Evolutionary conservation across 2,329 filamentous ascomycete genomes (phyloP).

Genomic region (Hirsutella rhossiliensis): DNA sequence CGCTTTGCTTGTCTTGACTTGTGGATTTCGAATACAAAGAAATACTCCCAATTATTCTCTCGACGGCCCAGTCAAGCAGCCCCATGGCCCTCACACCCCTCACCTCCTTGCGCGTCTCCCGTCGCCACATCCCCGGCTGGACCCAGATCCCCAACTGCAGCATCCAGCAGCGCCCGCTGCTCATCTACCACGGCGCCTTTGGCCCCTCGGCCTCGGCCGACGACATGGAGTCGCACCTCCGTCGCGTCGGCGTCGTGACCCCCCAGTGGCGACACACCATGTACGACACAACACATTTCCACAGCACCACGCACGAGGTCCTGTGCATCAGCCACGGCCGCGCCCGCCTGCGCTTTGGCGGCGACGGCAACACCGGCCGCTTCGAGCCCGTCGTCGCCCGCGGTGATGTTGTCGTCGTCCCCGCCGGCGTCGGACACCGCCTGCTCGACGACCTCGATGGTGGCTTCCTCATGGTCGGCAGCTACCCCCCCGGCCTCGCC

Average conservation of each 20-base stretch:
- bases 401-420: slow-evolving; percentile 54
- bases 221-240: slow-evolving; percentile 44
- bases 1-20: too few relatives aligned
- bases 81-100: slow-evolving; percentile 13
- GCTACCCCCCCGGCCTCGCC: slow-evolving; percentile 42
- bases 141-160: slow-evolving; percentile 50
- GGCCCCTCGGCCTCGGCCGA: slow-evolving; percentile 27
- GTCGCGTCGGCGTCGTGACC: slow-evolving; percentile 36
- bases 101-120: slow-evolving; percentile 40
- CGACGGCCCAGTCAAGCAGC: not conserved
- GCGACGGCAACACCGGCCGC: slow-evolving; percentile 26
- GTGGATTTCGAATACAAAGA: too few relatives aligned
- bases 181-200: slow-evolving; percentile 55
- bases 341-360: slow-evolving; percentile 54
- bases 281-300: slow-evolving; percentile 55
- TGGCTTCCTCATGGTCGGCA: slow-evolving; percentile 55
- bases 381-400: slow-evolving; percentile 42
- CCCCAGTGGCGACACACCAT: slow-evolving; percentile 61
- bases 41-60: too few relatives aligned
- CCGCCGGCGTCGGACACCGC: slow-evolving; percentile 51
- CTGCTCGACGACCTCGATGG: slow-evolving; percentile 42
- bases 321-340: slow-evolving; percentile 45
- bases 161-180: slow-evolving; percentile 47
- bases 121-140: slow-evolving; percentile 46
- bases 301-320: slow-evolving; percentile 55